Base-by-base conservation (phyloP, 2,329 filamentous ascomycete species). In the Apiospora rasikravindrae region DNA sequence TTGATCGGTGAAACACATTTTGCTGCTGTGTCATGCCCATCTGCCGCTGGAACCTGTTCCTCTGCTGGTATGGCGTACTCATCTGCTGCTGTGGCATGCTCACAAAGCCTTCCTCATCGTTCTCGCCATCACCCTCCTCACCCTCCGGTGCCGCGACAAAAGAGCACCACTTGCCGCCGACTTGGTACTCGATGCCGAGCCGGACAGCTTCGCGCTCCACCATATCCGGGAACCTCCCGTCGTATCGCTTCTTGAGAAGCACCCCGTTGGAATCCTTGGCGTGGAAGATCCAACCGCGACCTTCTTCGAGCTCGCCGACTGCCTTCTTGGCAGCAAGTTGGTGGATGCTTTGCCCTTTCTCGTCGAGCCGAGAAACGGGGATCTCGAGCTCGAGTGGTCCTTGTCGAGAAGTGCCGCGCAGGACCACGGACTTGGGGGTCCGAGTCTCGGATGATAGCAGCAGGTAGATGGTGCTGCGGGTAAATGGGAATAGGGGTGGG, bases 301-400 rank as follows among this genome's bases (percentile, higher is more conserved):
- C 89, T 78, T 93, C 88, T 80, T 95, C 92, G 0, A 95, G 86
- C 74, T 94, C 93, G 67, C 88, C 84, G 22, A 92, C 85, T 2
- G 90, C 90, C 78, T 91, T 93, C 71, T 89, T 89, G 0, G 91
- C 91, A 0, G 92, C 92, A 0, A 95, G 88, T 75, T 93, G 90
- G 78, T 94, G 92, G 57, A 94, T 88, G 0, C 88, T 92, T 69
- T 88, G 81, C 2, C 84, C 85, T 44, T 82, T 83, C 0, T 82
- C 78, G 0, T 84, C 75, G 0, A 89, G 79, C 2, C 84, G 76
- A 2, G 88, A 85, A 49, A 94, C 84, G 0, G 91, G 91, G 16
- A 95, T 91, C 57, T 89, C 87, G 6, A 94, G 85, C 70, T 89
- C 85, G 0, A 94, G 82, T 0, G 90, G 89, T 0, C 90, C 90